These are phyloP conservation scores for Eucommia ulmoides DNA, from an alignment of 257 asterid species.

Conservation along the genomic window DNA sequence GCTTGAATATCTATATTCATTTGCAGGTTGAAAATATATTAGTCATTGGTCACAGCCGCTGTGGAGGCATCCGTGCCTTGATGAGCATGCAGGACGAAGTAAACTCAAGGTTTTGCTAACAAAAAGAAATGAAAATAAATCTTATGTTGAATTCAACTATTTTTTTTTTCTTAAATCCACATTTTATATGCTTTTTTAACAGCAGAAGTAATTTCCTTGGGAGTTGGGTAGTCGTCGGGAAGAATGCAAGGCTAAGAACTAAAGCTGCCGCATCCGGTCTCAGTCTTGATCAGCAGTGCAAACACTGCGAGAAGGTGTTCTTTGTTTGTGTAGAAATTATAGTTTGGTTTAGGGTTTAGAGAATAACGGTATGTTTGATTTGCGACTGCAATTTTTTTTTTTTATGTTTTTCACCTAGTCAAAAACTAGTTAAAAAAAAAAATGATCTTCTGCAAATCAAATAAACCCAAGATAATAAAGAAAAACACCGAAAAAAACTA, in stretches of 20 bases:
- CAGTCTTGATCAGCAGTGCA: slow-evolving; percentile 80
- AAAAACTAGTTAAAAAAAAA: too few relatives aligned
- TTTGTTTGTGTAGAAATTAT: not conserved
- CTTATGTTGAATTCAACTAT: too few relatives aligned
- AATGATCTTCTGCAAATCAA: too few relatives aligned
- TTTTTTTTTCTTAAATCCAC: too few relatives aligned
- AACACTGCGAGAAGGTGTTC: slow-evolving; percentile 88
- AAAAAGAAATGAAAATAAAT: too few relatives aligned
- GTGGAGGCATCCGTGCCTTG: slow-evolving; percentile 94
- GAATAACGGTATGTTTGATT: too few relatives aligned
- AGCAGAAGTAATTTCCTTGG: slow-evolving; percentile 76
- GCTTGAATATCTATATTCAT: not conserved
- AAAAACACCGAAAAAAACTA: too few relatives aligned
- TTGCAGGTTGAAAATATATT: slow-evolving; percentile 79
- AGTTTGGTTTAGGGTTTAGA: too few relatives aligned
- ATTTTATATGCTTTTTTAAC: too few relatives aligned
- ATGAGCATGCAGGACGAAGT: slow-evolving; percentile 77
- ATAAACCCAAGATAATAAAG: too few relatives aligned
- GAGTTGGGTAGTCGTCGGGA: slow-evolving; percentile 71
- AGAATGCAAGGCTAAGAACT: slow-evolving; percentile 54
- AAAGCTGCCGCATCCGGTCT: slow-evolving; percentile 67
- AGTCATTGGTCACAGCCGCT: slow-evolving; percentile 86
- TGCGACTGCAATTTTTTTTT: too few relatives aligned
- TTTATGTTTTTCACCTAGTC: too few relatives aligned
- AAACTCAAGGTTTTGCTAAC: slow-evolving; percentile 37